These are phyloP conservation scores for Russula abietina DNA, from an alignment of 768 basidiomycete species.

Conservation along the genomic window DNA sequence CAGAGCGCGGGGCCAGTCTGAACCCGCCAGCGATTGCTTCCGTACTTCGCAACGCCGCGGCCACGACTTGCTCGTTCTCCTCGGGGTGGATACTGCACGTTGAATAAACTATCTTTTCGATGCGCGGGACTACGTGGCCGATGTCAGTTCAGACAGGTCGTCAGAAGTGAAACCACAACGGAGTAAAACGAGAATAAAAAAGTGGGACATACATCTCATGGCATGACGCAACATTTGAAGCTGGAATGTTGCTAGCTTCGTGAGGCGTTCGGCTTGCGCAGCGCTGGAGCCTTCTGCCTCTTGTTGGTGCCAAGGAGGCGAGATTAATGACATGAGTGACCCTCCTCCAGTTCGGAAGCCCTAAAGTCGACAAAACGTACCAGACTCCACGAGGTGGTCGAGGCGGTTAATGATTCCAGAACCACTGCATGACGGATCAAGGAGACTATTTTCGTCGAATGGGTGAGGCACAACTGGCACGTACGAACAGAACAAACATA, in stretches of 20 bases:
- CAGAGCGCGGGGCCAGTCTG: slow-evolving; percentile 53
- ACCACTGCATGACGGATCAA: slow-evolving; percentile 96
- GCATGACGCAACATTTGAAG: slow-evolving; percentile 89
- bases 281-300: slow-evolving; percentile 51
- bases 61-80: slow-evolving; percentile 92
- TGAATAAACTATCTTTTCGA: slow-evolving; percentile 84
- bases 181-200: not conserved
- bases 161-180: not conserved
- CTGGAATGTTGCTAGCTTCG: slow-evolving; percentile 84
- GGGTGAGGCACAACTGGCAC: slow-evolving; percentile 1
- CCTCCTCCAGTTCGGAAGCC: not conserved
- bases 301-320: slow-evolving; percentile 6
- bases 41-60: slow-evolving; percentile 60
- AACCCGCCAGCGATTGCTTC: slow-evolving; percentile 62
- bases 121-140: slow-evolving; percentile 56
- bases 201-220: slow-evolving; percentile 68
- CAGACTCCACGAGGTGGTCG: slow-evolving; percentile 74
- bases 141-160: not conserved
- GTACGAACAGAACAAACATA: slow-evolving; percentile 36
- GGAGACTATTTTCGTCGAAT: slow-evolving; percentile 47
- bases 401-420: slow-evolving; percentile 89
- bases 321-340: slow-evolving; percentile 8
- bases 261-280: slow-evolving; percentile 61
- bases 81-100: slow-evolving; percentile 92
- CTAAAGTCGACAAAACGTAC: slow-evolving; percentile 34